These are phyloP conservation scores for Phytophthora pinifolia DNA, from an alignment of 352 stramenopile genomes.

Conservation along the genomic window DNA sequence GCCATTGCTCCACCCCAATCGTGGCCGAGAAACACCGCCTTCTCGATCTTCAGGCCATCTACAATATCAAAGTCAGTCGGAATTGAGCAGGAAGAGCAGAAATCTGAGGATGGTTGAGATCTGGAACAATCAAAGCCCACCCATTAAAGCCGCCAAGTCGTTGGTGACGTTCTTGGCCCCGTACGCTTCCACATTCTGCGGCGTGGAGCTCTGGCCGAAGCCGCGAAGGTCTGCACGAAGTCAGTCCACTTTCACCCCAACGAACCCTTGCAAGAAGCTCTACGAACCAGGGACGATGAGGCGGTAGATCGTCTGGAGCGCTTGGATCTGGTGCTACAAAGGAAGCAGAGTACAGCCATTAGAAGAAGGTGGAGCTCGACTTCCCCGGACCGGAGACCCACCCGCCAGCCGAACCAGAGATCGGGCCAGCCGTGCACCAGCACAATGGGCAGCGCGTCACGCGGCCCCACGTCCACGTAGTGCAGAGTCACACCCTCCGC, in stretches of 20 bases:
- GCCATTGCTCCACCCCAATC: slow-evolving; percentile 67
- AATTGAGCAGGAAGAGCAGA: neutral
- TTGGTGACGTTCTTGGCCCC: slow-evolving; percentile 56
- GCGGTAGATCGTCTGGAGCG: slow-evolving; percentile 44
- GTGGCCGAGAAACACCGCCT: slow-evolving; percentile 72
- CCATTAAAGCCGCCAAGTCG: slow-evolving; percentile 53
- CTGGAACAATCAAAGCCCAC: slow-evolving; percentile 15
- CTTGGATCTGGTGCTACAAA: slow-evolving; percentile 58
- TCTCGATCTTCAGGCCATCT: slow-evolving; percentile 67
- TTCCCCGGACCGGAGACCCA: slow-evolving; percentile 10
- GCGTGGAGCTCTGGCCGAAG: slow-evolving; percentile 60
- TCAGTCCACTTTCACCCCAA: neutral
- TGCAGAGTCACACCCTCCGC: slow-evolving; percentile 39
- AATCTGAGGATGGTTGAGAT: no score
- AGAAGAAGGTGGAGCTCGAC: neutral
- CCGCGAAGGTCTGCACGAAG: slow-evolving; percentile 48
- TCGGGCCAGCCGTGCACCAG: slow-evolving; percentile 76
- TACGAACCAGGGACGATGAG: slow-evolving; percentile 51
- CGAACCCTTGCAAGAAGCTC: neutral
- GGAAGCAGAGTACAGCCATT: slow-evolving; percentile 3
- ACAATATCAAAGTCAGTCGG: neutral
- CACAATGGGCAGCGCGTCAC: slow-evolving; percentile 52
- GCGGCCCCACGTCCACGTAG: slow-evolving; percentile 57
- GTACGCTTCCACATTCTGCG: slow-evolving; percentile 48
- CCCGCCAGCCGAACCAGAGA: slow-evolving; percentile 67